Evolutionary conservation across 495 filamentous ascomycete species (phyloP).

Genomic region (Neurospora discreta): DNA sequence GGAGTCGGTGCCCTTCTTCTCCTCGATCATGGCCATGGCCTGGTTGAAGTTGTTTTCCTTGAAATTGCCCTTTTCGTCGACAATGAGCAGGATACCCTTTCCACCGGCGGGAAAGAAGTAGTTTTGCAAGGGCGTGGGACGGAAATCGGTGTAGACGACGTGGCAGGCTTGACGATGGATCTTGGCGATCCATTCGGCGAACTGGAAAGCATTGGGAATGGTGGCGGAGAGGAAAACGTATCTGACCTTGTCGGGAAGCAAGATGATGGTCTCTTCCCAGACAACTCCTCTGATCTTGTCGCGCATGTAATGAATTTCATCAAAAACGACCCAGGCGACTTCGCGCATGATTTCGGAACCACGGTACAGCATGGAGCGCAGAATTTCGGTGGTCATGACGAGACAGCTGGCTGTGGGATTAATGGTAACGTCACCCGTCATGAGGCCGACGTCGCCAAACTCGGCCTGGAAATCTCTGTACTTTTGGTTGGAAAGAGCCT

Average conservation of each 20-base stretch:
- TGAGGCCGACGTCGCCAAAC: constrained; percentile 93
- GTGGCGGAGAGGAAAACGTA: constrained; percentile 98
- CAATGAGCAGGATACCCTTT: constrained; percentile 86
- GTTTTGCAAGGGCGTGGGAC: constrained; percentile 90
- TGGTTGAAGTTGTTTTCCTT: constrained; percentile 94
- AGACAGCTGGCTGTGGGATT: constrained; percentile 96
- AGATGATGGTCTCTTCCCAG: constrained; percentile 98
- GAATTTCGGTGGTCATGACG: constrained; percentile 99
- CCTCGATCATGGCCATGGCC: constrained; percentile 82
- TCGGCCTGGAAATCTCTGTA: constrained; percentile 92
- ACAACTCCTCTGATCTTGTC: constrained; percentile 91
- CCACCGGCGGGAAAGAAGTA: constrained; percentile 94
- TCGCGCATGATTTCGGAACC: constrained; percentile 99
- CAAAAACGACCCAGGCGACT: constrained; percentile 94
- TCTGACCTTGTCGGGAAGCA: constrained; percentile 93
- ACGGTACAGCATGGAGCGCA: constrained; percentile 95
- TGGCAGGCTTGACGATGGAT: constrained; percentile 95
- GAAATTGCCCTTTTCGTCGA: constrained; percentile 92
- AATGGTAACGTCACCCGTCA: constrained; percentile 99
- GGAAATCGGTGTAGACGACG: constrained; percentile 96
- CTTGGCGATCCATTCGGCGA: constrained; percentile 97
- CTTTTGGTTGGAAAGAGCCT: constrained; percentile 96
- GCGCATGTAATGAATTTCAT: constrained; percentile 97
- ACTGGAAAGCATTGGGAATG: constrained; percentile 99
- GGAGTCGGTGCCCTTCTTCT: constrained; percentile 76